Evolutionary conservation across 2,329 filamentous ascomycete species (phyloP).

Genomic region (Penicillium sclerotigenum): DNA sequence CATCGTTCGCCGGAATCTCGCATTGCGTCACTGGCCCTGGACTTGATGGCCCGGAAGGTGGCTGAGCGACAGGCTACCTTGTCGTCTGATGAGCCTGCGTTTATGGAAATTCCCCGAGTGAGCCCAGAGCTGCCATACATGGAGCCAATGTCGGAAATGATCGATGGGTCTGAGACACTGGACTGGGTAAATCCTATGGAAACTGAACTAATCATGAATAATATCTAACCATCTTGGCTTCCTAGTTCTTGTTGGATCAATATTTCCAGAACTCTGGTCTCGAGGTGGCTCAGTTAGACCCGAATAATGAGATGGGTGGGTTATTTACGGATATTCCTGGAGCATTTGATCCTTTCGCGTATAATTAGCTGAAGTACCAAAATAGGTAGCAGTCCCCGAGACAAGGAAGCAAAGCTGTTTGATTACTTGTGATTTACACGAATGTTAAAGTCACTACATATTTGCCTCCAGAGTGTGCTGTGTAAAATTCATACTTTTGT

Average conservation of each 20-base stretch:
- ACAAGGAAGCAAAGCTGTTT: not conserved
- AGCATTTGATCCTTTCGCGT: not conserved
- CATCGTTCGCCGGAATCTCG: slow-evolving; percentile 9
- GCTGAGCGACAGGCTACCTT: slow-evolving; percentile 2
- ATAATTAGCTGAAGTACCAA: not conserved
- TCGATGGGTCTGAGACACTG: slow-evolving; percentile 18
- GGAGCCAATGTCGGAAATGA: slow-evolving; percentile 20
- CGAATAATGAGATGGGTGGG: not conserved
- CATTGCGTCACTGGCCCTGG: slow-evolving; percentile 12
- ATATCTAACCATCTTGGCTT: not conserved
- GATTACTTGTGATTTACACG: not conserved
- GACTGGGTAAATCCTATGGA: slow-evolving; percentile 14
- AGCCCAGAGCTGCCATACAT: slow-evolving; percentile 11
- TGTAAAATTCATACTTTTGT: not conserved
- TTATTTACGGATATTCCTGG: not conserved
- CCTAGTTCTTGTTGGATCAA: slow-evolving; percentile 6
- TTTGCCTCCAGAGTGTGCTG: not conserved
- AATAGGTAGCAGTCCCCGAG: not conserved
- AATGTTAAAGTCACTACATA: too few species aligned
- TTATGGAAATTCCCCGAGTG: not conserved
- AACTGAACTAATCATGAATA: too few species aligned
- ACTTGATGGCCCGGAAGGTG: slow-evolving; percentile 19
- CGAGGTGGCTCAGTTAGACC: not conserved
- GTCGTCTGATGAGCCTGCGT: not conserved
- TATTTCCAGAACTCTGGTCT: slow-evolving; percentile 9